These are phyloP conservation scores for Colletotrichum caudatum DNA, from an alignment of 2,329 filamentous ascomycete genomes.

Conservation along the genomic window DNA sequence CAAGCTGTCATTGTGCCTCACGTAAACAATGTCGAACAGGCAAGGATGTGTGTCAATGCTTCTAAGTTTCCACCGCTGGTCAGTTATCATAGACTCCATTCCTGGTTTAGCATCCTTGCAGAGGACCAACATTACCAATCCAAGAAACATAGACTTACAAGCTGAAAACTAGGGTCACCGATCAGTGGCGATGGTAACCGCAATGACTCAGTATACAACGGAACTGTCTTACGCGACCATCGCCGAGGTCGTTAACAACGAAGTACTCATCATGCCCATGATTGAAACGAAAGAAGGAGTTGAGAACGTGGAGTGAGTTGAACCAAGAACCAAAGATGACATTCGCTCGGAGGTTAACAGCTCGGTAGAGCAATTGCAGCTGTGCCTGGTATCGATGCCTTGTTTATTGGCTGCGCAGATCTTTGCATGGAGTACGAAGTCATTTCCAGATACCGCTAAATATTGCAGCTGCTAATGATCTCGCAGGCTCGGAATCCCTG, in stretches of 20 bases:
- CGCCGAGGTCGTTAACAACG: conserved; percentile 27
- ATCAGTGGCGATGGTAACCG: conserved; percentile 32
- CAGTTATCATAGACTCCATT: neutral
- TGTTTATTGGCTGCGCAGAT: conserved; percentile 33
- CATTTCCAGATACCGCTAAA: neutral
- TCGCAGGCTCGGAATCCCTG: conserved; percentile 1
- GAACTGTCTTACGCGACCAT: conserved; percentile 29
- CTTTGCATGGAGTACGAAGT: conserved; percentile 27
- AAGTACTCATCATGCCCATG: conserved; percentile 33
- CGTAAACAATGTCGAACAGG: conserved; percentile 60
- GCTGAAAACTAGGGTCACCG: neutral
- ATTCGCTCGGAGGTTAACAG: neutral
- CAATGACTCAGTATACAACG: conserved; percentile 30
- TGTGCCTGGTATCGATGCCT: conserved; percentile 20
- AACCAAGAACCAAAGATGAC: neutral
- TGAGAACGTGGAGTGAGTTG: conserved; percentile 23
- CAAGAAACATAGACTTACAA: neutral
- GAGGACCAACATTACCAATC: neutral
- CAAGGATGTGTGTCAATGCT: conserved; percentile 58
- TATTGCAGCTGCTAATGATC: neutral
- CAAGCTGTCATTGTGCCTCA: conserved; percentile 64
- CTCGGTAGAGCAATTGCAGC: conserved; percentile 10
- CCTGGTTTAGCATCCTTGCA: neutral
- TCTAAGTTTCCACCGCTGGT: conserved; percentile 64
- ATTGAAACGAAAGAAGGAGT: conserved; percentile 29